Evolutionary conservation across 2,329 filamentous ascomycete genomes (phyloP).

Genomic region (Fragosphaeria purpurea): DNA sequence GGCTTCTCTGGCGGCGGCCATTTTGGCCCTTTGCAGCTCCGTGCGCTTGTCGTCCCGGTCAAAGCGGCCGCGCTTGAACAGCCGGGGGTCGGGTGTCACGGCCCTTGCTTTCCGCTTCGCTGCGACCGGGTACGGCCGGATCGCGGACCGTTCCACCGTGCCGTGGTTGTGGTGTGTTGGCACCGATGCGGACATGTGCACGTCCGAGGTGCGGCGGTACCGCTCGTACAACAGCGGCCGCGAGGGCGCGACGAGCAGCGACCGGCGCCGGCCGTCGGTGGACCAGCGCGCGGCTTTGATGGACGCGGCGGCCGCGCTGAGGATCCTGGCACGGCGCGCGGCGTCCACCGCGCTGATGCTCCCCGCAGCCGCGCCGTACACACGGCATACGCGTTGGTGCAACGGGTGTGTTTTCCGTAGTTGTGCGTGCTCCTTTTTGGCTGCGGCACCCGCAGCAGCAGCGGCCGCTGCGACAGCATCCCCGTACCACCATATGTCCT

Average conservation of each 20-base stretch:
- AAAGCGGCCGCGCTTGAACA: slow-evolving; percentile 7
- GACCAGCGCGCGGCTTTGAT: slow-evolving; percentile 7
- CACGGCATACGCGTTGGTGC: slow-evolving; percentile 1
- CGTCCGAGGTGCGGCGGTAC: neutral
- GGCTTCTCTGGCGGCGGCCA: neutral
- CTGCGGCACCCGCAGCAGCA: neutral
- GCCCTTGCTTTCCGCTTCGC: slow-evolving; percentile 10
- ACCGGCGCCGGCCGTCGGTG: neutral
- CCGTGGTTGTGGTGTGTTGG: too few relatives aligned
- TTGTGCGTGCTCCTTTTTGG: neutral
- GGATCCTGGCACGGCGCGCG: slow-evolving; percentile 3
- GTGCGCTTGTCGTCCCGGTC: neutral
- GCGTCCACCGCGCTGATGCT: neutral
- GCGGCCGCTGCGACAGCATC: neutral
- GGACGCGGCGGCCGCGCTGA: slow-evolving; percentile 9
- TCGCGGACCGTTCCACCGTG: neutral
- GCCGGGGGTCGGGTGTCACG: neutral
- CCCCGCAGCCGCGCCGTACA: neutral
- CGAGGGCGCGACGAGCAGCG: slow-evolving; percentile 5
- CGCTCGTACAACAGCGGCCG: slow-evolving; percentile 6
- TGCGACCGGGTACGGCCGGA: neutral
- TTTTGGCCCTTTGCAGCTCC: neutral
- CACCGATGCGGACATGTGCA: too few relatives aligned
- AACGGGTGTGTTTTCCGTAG: too few relatives aligned
- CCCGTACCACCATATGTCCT: slow-evolving; percentile 4